Conservation (phyloP, 2,329 filamentous ascomycete genomes). For the Colletotrichum noveboracense region DNA sequence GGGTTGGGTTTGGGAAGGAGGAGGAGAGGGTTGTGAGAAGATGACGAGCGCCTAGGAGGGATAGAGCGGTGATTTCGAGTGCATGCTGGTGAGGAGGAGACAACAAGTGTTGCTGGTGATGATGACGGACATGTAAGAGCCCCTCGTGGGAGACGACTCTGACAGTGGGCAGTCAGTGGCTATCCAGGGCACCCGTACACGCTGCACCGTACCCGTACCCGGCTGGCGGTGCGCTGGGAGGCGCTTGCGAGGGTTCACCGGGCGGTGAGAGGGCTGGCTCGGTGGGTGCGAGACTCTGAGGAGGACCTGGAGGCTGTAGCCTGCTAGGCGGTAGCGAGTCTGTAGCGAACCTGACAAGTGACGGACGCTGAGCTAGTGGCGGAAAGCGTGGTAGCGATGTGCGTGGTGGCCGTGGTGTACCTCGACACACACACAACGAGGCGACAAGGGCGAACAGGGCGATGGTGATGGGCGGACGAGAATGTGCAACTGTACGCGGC, state of each 20-base stretch:
- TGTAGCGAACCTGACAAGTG: not conserved
- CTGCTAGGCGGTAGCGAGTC: not conserved
- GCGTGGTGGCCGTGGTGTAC: not conserved
- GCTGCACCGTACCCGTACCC: not conserved
- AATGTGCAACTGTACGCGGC: not conserved
- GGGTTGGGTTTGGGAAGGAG: not conserved
- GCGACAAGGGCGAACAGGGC: not conserved
- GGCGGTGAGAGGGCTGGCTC: conserved; percentile 6
- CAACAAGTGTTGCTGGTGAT: conserved; percentile 6
- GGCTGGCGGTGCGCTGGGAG: not conserved
- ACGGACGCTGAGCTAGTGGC: not conserved
- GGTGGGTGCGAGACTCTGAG: not conserved
- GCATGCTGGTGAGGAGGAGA: conserved; percentile 16
- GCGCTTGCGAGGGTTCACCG: conserved; percentile 2
- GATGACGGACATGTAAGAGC: conserved; percentile 19
- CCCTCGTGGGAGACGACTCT: not conserved
- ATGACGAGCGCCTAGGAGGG: conserved; percentile 8
- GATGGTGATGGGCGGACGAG: conserved; percentile 1
- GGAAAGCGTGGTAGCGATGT: not conserved
- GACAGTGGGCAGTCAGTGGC: not conserved
- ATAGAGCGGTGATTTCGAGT: conserved; percentile 5
- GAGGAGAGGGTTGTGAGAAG: not conserved
- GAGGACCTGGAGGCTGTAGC: not conserved
- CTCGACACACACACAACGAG: not conserved
- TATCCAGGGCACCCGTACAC: not conserved